These are phyloP conservation scores for Solanum etuberosum DNA, from an alignment of 257 asterid genomes.

Conservation along the genomic window DNA sequence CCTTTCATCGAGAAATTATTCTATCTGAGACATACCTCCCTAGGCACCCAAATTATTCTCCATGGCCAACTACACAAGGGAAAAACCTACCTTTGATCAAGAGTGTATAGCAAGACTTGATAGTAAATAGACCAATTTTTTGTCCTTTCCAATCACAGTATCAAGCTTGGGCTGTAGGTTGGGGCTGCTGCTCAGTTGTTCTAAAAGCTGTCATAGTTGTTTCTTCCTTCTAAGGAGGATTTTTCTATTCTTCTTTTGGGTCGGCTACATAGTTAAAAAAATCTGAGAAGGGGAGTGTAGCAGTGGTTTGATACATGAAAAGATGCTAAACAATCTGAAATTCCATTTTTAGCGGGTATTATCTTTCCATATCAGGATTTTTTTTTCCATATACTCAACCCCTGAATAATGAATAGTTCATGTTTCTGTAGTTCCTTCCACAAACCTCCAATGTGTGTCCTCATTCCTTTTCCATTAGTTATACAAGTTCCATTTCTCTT, in stretches of 20 bases:
- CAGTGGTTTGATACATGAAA: background rate
- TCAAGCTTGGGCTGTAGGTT: background rate
- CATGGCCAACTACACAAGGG: background rate
- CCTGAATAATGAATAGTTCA: background rate
- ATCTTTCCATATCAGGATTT: background rate
- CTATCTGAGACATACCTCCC: background rate
- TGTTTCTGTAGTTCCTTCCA: background rate
- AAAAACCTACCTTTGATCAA: background rate
- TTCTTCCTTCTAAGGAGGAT: background rate
- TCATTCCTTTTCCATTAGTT: background rate
- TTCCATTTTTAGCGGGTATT: background rate
- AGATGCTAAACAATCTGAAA: background rate
- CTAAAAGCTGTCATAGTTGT: background rate
- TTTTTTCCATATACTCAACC: background rate
- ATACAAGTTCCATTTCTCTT: background rate
- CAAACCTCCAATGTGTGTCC: background rate
- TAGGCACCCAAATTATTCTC: background rate
- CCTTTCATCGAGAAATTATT: background rate
- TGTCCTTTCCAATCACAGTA: background rate
- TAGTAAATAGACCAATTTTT: background rate
- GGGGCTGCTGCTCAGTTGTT: background rate
- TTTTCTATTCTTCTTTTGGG: background rate
- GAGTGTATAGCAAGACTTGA: background rate
- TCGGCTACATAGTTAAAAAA: background rate
- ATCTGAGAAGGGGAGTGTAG: background rate